Evolutionary conservation across 192 early-diverging fungal species (phyloP), one percentile per base, ranked within the genome.

Genomic region (Chytriomyces sp.): DNA sequence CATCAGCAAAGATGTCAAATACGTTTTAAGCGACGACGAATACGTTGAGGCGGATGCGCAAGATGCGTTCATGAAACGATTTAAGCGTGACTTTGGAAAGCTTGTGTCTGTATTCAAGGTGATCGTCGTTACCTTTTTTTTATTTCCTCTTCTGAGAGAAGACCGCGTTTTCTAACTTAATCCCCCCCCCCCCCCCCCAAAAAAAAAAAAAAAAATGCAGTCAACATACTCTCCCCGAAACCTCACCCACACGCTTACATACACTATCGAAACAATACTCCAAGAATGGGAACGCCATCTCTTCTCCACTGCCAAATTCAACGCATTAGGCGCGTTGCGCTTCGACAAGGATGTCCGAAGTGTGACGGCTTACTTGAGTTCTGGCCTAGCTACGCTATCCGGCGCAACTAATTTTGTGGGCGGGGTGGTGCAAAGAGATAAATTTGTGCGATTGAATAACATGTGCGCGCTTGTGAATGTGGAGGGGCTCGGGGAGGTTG

Each of bases 311-410:
- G 91, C 89, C n/a, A 93, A 92, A 64, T 98, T 97, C 82, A 98
- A 93, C 80, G 91, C 93, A 85, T 89, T 96, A 50, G 98, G 98
- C 0, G 95, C 93, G 5, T 86, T 98, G 45, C 88, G 92, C 61
- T 96, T 98, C 77, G 98, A 99, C 67, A 94, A 94, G 80, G 97
- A 99, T 77, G 78, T 98, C 9, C 87, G 97, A 0, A 81, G 88
- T 10, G 81, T 96, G 8, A 89, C 81, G 5, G 45, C 81, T 10
- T 79, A 72, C 67, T 64, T 84, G 18, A 67, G 78, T 1, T 67
- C 79, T n/a, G 53, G 53, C 13, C 46, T 74, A n/a, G 86, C 93
- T 0, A 83, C 84, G 4, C 87, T 84, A 81, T 76, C 88, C 8
- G 20, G 13, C 3, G 35, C 35, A 35, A 35, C 35, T 35, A 35